A percentile compares a stretch with the other conserved stretches of the same genome.
These are phyloP conservation scores for Amanita muscaria DNA, from an alignment of 768 basidiomycete species.

Conservation along the genomic window DNA sequence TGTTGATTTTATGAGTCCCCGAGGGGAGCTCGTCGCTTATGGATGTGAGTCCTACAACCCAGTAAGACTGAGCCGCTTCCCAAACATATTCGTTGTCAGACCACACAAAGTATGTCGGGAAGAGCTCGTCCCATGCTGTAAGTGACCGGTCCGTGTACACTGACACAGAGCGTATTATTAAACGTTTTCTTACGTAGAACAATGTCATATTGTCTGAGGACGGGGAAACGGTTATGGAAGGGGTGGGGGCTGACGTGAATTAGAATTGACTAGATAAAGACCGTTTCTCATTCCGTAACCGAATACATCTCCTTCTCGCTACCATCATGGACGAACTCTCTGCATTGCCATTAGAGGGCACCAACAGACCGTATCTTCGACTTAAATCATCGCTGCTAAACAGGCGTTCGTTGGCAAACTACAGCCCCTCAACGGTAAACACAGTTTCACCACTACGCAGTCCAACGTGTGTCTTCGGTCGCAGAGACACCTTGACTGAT, in stretches of 20 bases:
- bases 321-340: slow-evolving; percentile 30
- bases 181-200: slow-evolving; percentile 31
- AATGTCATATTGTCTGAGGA: slow-evolving; percentile 76
- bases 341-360: slow-evolving; percentile 28
- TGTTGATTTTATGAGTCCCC: slow-evolving; percentile 59
- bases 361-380: slow-evolving; percentile 21
- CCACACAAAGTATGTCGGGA: slow-evolving; percentile 82
- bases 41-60: slow-evolving; percentile 46
- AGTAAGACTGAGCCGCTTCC: slow-evolving; percentile 5
- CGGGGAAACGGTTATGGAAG: slow-evolving; percentile 63
- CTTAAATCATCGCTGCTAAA: slow-evolving; percentile 24
- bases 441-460: slow-evolving; percentile 7
- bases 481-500: neutral
- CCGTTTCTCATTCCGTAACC: no score
- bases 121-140: slow-evolving; percentile 41
- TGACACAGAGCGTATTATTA: neutral
- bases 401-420: slow-evolving; percentile 20
- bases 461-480: neutral
- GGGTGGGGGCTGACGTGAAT: slow-evolving; percentile 37
- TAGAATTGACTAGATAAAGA: slow-evolving; percentile 6
- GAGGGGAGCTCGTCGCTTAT: slow-evolving; percentile 69
- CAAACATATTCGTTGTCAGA: slow-evolving; percentile 31
- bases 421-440: slow-evolving; percentile 19
- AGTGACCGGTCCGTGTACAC: slow-evolving; percentile 13
- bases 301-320: no score